These are phyloP conservation scores for Acanthochlamys bracteata DNA, from an alignment of 106 monocot species.

Conservation along the genomic window DNA sequence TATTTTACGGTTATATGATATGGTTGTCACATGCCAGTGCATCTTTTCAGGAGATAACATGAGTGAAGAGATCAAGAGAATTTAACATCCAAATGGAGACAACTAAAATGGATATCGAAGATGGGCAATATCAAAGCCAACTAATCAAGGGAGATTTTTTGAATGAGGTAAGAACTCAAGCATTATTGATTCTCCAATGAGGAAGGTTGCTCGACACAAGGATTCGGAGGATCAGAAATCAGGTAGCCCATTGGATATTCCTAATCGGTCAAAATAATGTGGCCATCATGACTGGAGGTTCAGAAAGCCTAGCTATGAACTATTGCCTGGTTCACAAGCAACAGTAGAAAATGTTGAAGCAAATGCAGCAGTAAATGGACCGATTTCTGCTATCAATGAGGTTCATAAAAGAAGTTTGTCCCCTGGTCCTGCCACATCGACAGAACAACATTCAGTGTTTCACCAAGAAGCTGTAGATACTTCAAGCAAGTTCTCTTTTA, in stretches of 20 bases:
- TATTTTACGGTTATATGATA: background rate
- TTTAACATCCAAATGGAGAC: background rate
- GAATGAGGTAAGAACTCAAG: background rate
- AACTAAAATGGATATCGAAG: background rate
- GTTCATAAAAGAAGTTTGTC: constrained; percentile 15
- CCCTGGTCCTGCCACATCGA: constrained; percentile 20
- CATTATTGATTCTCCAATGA: background rate
- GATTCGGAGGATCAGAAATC: background rate
- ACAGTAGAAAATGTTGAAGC: constrained; percentile 3
- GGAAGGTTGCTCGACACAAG: background rate
- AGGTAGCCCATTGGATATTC: background rate
- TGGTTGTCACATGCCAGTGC: background rate
- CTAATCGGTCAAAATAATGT: background rate
- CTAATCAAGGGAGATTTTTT: background rate
- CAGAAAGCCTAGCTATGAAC: background rate
- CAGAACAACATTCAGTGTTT: constrained; percentile 19
- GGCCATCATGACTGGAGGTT: background rate
- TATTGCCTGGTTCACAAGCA: background rate
- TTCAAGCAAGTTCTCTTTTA: constrained; percentile 28
- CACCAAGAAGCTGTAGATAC: constrained; percentile 29
- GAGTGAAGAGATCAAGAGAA: background rate
- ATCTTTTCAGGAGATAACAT: background rate
- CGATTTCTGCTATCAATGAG: constrained; percentile 4
- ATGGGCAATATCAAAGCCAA: background rate
- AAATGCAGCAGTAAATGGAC: constrained; percentile 4